A percentile compares a stretch with the other conserved stretches of the same genome.
phyloP scores from a whole-genome alignment of 345 rosid genomes.

The Pistacia integerrima region DNA sequence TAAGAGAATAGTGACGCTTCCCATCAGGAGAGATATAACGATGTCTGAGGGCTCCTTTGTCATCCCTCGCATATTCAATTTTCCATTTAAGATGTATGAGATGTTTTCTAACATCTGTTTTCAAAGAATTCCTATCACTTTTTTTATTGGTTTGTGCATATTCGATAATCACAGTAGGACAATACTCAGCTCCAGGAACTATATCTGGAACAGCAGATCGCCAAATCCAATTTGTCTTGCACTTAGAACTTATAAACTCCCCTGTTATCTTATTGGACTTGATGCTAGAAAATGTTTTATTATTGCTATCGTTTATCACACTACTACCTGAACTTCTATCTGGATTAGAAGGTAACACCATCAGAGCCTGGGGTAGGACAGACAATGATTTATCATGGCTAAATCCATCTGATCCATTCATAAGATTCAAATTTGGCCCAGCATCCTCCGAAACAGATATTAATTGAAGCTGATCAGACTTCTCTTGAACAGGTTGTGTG shows the following conservation, averaged over 20 bases:
- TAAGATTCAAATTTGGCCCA: slow-evolving; percentile 18
- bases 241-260: slow-evolving; percentile 1
- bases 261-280: slow-evolving; percentile 14
- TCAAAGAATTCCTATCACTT: neutral
- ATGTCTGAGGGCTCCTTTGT: slow-evolving; percentile 20
- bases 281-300: slow-evolving; percentile 24
- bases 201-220: slow-evolving; percentile 34
- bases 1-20: slow-evolving; percentile 54
- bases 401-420: slow-evolving; percentile 26
- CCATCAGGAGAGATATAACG: slow-evolving; percentile 71
- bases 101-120: slow-evolving; percentile 46
- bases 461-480: slow-evolving; percentile 13
- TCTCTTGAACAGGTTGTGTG: slow-evolving; percentile 11
- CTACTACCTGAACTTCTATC: slow-evolving; percentile 24
- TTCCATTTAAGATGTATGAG: slow-evolving; percentile 61
- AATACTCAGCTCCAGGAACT: slow-evolving; percentile 48
- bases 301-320: slow-evolving; percentile 15
- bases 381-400: slow-evolving; percentile 17
- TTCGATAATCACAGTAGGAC: slow-evolving; percentile 51
- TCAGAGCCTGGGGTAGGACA: slow-evolving; percentile 28
- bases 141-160: slow-evolving; percentile 27
- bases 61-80: slow-evolving; percentile 38
- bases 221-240: slow-evolving; percentile 37
- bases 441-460: slow-evolving; percentile 7
- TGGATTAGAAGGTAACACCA: slow-evolving; percentile 25